Evolutionary conservation across 352 stramenopile species (phyloP).

Genomic region (Thalassiosira exigua): DNA sequence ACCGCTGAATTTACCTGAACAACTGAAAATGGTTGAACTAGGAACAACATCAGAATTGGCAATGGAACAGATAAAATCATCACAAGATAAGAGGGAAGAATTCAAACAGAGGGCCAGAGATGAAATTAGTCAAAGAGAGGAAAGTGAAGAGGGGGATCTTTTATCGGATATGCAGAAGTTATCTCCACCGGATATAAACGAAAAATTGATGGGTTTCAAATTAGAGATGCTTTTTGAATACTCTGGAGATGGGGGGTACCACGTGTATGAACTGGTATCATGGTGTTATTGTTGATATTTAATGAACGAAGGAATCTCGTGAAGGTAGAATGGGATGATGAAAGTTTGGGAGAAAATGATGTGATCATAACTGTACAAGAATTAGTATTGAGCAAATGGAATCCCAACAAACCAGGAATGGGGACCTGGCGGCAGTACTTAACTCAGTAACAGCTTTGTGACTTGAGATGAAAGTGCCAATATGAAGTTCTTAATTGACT

Average conservation of each 20-base stretch:
- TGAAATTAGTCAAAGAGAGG: slow-evolving; percentile 14
- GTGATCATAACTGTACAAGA: no score
- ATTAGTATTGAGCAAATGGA: no score
- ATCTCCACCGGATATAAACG: slow-evolving; percentile 7
- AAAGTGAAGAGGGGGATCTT: slow-evolving; percentile 16
- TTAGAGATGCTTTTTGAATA: slow-evolving; percentile 36
- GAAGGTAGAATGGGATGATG: slow-evolving; percentile 28
- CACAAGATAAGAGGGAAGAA: slow-evolving; percentile 1
- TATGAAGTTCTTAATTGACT: no score
- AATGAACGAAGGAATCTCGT: slow-evolving; percentile 31
- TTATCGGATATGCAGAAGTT: slow-evolving; percentile 9
- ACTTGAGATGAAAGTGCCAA: no score
- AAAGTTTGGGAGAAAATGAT: no score
- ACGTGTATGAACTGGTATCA: slow-evolving; percentile 23
- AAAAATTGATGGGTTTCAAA: slow-evolving; percentile 18
- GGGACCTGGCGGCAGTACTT: no score
- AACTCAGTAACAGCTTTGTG: no score
- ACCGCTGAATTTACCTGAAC: slow-evolving; percentile 16
- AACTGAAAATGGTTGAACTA: slow-evolving; percentile 1
- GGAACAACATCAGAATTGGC: slow-evolving; percentile 11
- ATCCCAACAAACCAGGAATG: no score
- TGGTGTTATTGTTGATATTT: slow-evolving; percentile 22
- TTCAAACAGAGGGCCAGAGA: slow-evolving; percentile 6
- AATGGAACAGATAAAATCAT: neutral
- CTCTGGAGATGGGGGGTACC: slow-evolving; percentile 5